These are phyloP conservation scores for Pseudogymnoascus sp. DNA, from an alignment of 2,329 filamentous ascomycete species.

Conservation along the genomic window DNA sequence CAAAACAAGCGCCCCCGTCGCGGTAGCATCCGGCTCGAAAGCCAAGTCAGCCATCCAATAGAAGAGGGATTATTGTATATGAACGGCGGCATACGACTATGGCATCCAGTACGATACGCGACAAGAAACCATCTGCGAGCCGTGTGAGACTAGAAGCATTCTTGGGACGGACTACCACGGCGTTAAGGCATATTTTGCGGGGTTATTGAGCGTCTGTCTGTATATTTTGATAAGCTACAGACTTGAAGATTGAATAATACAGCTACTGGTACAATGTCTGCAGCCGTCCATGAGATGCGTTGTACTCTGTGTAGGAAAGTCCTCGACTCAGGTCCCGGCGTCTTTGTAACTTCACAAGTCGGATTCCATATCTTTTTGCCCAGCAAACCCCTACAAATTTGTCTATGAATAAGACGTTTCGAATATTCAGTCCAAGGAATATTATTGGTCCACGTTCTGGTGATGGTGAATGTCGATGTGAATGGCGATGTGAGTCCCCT, in stretches of 20 bases:
- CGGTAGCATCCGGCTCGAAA: conserved; percentile 16
- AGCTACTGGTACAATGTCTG: conserved; percentile 7
- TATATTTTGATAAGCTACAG: neutral
- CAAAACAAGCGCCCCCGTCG: conserved; percentile 18
- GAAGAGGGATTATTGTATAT: neutral
- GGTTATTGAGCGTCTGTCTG: neutral
- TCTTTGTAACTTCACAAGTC: neutral
- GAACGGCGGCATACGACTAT: neutral
- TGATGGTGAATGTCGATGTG: neutral
- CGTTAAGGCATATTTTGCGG: neutral
- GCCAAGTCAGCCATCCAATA: conserved; percentile 13
- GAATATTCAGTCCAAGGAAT: neutral
- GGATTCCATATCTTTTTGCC: neutral
- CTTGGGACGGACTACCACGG: neutral
- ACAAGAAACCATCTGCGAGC: neutral
- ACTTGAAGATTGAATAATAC: conserved; percentile 4
- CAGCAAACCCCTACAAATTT: neutral
- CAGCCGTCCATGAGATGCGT: neutral
- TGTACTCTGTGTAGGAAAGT: neutral
- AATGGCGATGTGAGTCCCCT: neutral
- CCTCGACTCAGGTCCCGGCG: neutral
- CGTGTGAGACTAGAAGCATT: neutral
- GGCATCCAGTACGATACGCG: neutral
- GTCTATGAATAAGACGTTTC: neutral
- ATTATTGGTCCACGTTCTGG: neutral